phyloP scores from a whole-genome alignment of 805 yeast species.

The Osmozyma mogii region DNA sequence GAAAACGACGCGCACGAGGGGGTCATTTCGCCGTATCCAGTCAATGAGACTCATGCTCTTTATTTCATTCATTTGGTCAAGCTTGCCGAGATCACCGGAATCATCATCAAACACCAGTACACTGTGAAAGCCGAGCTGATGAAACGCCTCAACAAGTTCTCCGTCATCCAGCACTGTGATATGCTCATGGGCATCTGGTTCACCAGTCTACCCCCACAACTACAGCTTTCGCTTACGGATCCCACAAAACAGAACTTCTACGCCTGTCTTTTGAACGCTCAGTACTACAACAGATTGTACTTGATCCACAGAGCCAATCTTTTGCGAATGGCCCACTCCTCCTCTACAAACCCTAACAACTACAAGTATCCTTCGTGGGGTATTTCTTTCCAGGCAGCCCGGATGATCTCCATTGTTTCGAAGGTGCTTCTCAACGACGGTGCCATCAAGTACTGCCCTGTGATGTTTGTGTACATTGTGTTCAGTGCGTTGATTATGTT shows the following conservation, averaged over 20 bases:
- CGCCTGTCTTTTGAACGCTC: constrained; percentile 53
- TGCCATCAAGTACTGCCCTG: constrained; percentile 46
- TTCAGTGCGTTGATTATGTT: constrained; percentile 64
- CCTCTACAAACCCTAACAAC: constrained; percentile 33
- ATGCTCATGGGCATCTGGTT: constrained; percentile 74
- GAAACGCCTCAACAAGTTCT: constrained; percentile 34
- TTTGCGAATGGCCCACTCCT: constrained; percentile 38
- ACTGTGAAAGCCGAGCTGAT: constrained; percentile 58
- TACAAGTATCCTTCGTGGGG: constrained; percentile 68
- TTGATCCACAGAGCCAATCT: constrained; percentile 66
- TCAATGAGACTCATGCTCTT: constrained; percentile 41
- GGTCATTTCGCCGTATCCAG: constrained; percentile 33
- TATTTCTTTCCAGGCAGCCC: constrained; percentile 73
- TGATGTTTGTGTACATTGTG: constrained; percentile 48
- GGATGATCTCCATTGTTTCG: constrained; percentile 60
- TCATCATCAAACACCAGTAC: constrained; percentile 60
- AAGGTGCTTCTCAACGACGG: constrained; percentile 45
- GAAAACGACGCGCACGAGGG: constrained; percentile 40
- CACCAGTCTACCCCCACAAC: constrained; percentile 51
- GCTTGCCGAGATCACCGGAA: constrained; percentile 63
- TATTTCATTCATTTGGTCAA: constrained; percentile 58
- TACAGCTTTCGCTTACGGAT: constrained; percentile 56
- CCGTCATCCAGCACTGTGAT: constrained; percentile 59
- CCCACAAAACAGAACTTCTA: constrained; percentile 45
- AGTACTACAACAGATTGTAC: constrained; percentile 66